phyloP scores from a whole-genome alignment of 495 filamentous ascomycete genomes.

The Rhizodiscina lignyota region DNA sequence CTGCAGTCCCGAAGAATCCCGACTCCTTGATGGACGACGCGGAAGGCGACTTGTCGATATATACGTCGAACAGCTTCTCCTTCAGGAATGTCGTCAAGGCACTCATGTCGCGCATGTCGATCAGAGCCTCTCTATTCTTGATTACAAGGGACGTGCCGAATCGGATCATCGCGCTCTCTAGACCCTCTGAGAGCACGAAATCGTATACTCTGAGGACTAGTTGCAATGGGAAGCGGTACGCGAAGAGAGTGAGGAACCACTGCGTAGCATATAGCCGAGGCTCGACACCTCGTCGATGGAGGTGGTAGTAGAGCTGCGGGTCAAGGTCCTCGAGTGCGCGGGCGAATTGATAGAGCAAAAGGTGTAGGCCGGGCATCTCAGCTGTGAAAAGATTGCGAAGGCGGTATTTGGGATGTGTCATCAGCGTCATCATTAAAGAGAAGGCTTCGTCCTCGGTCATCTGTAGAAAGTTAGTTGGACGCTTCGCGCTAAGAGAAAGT shows the following conservation, averaged over 20 bases:
- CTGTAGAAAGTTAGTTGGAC: slow-evolving; percentile 22
- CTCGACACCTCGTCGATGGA: slow-evolving; percentile 70
- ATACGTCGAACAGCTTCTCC: slow-evolving; percentile 87
- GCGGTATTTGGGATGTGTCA: slow-evolving; percentile 95
- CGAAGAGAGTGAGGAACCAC: slow-evolving; percentile 98
- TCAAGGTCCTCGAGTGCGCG: slow-evolving; percentile 87
- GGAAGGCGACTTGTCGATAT: slow-evolving; percentile 84
- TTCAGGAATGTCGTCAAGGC: slow-evolving; percentile 76
- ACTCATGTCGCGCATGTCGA: slow-evolving; percentile 80
- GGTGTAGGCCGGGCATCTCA: slow-evolving; percentile 92
- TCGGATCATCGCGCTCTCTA: slow-evolving; percentile 77
- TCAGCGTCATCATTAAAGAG: slow-evolving; percentile 76
- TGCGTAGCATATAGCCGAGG: slow-evolving; percentile 94
- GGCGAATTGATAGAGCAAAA: slow-evolving; percentile 88
- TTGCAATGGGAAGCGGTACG: slow-evolving; percentile 93
- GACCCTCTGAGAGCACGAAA: slow-evolving; percentile 83
- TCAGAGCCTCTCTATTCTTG: slow-evolving; percentile 65
- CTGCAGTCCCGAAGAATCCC: slow-evolving; percentile 90
- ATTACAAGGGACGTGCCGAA: slow-evolving; percentile 93
- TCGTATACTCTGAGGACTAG: slow-evolving; percentile 94
- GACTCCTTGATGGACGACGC: slow-evolving; percentile 80
- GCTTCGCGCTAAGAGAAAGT: background rate
- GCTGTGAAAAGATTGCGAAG: slow-evolving; percentile 85
- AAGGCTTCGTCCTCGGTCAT: slow-evolving; percentile 98
- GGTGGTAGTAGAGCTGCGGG: slow-evolving; percentile 86